Conservation (phyloP, 2,329 filamentous ascomycete genomes). For the Arthrinium puccinioides region DNA sequence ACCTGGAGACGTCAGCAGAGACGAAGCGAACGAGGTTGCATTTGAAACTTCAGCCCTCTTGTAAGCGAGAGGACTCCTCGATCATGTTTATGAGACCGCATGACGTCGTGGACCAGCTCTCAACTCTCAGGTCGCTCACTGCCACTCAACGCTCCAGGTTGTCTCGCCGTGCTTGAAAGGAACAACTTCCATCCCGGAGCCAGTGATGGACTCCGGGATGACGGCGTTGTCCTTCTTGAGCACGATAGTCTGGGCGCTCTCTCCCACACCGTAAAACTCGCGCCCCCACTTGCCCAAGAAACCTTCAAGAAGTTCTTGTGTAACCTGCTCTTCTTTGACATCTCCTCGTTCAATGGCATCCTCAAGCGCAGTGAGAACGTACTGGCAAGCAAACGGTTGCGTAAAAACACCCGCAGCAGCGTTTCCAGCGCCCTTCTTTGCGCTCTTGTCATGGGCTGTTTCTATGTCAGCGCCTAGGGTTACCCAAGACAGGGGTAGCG, state of each 20-base stretch:
- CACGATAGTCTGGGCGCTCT: slow-evolving; percentile 5
- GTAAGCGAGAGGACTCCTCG: too few relatives aligned
- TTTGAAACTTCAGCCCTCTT: too few relatives aligned
- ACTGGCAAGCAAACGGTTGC: slow-evolving; percentile 52
- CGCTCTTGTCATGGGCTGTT: slow-evolving; percentile 41
- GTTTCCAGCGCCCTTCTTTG: slow-evolving; percentile 50
- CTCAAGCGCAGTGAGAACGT: slow-evolving; percentile 52
- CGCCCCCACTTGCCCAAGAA: slow-evolving; percentile 23
- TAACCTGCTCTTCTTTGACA: slow-evolving; percentile 19
- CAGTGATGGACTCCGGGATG: slow-evolving; percentile 47
- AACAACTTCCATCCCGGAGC: slow-evolving; percentile 53
- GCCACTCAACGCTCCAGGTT: slow-evolving; percentile 48
- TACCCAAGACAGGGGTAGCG: neutral
- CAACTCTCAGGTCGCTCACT: too few relatives aligned
- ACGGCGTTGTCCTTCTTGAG: slow-evolving; percentile 26
- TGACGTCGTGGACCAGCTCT: too few relatives aligned
- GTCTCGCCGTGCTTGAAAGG: slow-evolving; percentile 57
- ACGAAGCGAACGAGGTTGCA: too few relatives aligned
- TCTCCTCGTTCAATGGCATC: slow-evolving; percentile 29
- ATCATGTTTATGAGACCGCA: too few relatives aligned
- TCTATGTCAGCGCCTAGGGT: neutral
- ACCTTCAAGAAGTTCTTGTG: slow-evolving; percentile 18
- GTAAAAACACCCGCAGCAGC: slow-evolving; percentile 72
- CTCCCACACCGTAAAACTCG: slow-evolving; percentile 12
- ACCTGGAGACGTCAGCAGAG: too few relatives aligned